Base-by-base conservation (phyloP, 2,329 filamentous ascomycete genomes). In the Leptosphaerulina australis region DNA sequence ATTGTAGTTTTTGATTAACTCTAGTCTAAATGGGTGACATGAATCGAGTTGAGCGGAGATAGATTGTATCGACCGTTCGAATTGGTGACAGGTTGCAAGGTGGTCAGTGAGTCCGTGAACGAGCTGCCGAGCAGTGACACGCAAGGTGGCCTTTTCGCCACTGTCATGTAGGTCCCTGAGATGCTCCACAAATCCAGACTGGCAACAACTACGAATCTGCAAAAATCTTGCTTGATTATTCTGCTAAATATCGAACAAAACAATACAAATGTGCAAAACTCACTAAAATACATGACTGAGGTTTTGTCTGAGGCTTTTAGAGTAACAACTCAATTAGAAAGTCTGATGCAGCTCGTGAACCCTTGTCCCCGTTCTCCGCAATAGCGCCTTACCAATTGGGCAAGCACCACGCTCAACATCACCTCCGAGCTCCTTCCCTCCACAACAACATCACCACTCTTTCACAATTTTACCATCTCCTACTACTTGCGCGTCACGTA, bases 391-490 rank as follows among this genome's bases (percentile, higher is more conserved):
- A 55, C 59, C 57, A 41, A 59, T 56, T 30, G 50, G 59, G 62
- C 50, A 59, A 57, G 39, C 40, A 56, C 53, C 44, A 35, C 53
- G 59, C 58, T 59, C 62, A 62, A 57, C 56, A 60, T 60, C 58
- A 61, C 53, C 55, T 56, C 36, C 53, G 53, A 44, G 47, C 51
- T 35, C 50, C 59, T 61, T 60, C 55, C 55, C 58, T 60, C 53
- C 55, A 57, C 52, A 55, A 57, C 52, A 55, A 54, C 59, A 49
- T 52, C 54, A 41, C 47, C 45, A 40, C 50, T 25, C 48, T 40
- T 54, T 40, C 31, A 43, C 50, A 50, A 35, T 38, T 55, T 41
- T 44, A 6, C 3, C 21, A 25, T 18, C 36, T 24, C 11, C 12
- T 25, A 12, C 30, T 37, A 28, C 21, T 41, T 43, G 34, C 37